A percentile compares a stretch with the other conserved stretches of the same genome.
phyloP scores from a whole-genome alignment of 306 rosid species.

The Sicyos baderoa region DNA sequence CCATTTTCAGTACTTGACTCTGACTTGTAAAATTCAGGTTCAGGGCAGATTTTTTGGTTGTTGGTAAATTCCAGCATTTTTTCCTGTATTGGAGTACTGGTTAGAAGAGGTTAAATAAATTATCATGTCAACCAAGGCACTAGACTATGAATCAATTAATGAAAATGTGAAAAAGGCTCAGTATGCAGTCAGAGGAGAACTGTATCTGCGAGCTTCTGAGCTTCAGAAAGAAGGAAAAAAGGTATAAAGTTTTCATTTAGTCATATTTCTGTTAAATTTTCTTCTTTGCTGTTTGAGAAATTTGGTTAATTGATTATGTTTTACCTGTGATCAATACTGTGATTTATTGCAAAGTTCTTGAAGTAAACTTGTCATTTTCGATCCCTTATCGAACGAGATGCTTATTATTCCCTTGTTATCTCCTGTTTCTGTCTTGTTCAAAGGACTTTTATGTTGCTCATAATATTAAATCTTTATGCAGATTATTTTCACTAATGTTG shows the following conservation, averaged over 20 bases:
- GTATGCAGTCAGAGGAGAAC: conserved; percentile 97
- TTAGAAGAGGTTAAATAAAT: conserved; percentile 25
- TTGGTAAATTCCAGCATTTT: conserved; percentile 13
- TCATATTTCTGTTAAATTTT: neutral
- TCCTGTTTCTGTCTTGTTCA: no score
- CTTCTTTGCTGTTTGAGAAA: neutral
- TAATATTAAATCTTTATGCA: conserved; percentile 27
- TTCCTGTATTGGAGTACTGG: conserved; percentile 17
- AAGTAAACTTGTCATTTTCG: neutral
- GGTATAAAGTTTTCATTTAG: conserved; percentile 35
- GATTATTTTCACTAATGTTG: conserved; percentile 98
- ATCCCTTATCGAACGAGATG: no score
- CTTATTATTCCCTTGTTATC: no score
- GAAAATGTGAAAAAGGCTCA: conserved; percentile 89
- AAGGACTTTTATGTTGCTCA: neutral
- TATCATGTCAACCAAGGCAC: conserved; percentile 76
- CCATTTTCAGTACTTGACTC: neutral
- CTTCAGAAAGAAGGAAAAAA: conserved; percentile 98
- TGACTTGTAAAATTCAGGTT: conserved; percentile 27
- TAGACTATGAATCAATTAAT: conserved; percentile 62
- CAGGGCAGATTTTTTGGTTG: conserved; percentile 21
- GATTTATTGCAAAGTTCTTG: neutral
- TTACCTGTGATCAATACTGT: neutral
- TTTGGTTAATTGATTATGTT: neutral
- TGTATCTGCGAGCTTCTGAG: conserved; percentile 93